Evolutionary conservation across 106 monocot genomes (phyloP).

Genomic region (Vanilla planifolia): DNA sequence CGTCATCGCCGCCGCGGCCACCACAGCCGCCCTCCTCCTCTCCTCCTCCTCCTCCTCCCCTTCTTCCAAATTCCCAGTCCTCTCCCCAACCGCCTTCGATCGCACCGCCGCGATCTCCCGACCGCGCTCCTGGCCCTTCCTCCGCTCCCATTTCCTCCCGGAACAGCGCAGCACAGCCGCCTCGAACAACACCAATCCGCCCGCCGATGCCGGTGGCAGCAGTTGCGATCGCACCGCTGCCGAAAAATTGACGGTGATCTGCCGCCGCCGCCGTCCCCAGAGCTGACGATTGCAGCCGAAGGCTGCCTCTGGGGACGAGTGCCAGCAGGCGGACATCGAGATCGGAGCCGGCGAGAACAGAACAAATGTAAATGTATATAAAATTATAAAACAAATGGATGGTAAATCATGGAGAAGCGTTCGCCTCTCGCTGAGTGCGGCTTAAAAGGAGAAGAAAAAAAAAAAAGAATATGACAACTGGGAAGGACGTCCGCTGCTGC

Average conservation of each 20-base stretch:
- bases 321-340: background rate
- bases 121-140: background rate
- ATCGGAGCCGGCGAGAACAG: background rate
- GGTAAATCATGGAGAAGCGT: no score
- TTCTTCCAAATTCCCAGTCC: constrained; percentile 18
- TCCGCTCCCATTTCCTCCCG: background rate
- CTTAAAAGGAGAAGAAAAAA: no score
- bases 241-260: background rate
- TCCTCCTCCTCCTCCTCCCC: constrained; percentile 21
- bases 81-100: constrained; percentile 25
- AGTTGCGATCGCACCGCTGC: background rate
- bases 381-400: no score
- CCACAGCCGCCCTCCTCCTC: constrained; percentile 38
- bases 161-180: constrained; percentile 1
- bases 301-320: background rate
- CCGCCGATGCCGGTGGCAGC: background rate
- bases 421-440: no score
- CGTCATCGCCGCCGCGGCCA: constrained; percentile 53
- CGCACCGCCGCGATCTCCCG: constrained; percentile 8
- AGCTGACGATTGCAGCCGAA: background rate
- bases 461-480: no score
- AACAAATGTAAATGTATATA: background rate
- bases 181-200: background rate
- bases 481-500: no score
- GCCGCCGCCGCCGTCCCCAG: background rate